Evolutionary conservation across 2,329 filamentous ascomycete genomes (phyloP), one percentile per base, ranked within the genome.

Genomic region (Dactylonectria estremocensis): DNA sequence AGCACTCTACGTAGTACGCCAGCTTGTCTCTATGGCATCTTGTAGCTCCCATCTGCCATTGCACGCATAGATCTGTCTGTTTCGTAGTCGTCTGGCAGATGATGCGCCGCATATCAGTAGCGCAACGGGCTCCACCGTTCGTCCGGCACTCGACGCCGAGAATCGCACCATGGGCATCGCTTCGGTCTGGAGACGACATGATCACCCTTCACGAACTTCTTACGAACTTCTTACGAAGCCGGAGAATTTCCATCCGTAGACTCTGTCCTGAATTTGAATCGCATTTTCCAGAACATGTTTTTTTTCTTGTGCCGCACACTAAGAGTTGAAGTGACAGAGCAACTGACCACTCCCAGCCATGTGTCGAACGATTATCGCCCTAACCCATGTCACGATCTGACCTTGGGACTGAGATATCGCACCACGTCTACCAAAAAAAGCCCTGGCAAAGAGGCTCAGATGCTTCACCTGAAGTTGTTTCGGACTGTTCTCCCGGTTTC

Each of bases 11-110:
- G 35, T 43, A 43, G 40, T 43, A 43, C 40, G 40, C 35, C 31
- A 11, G 31, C 24, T 18, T 20, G 18, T 53, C 28, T 35, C 50
- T 53, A 11, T 45, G 43, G 53, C 24, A 35, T 22, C 31, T 63
- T 31, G 37, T 33, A 50, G 20, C 49, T 43, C 43, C 8, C 52
- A 48, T 59, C 48, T 66, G n/a, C 45, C 35, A 33, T 52, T 35
- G 31, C 40, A 53, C 50, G 50, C 50, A 37, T 53, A 53, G 50
- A 37, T 31, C n/a, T 53, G 61, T 69, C 64, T 22, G 73, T 74
- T 75, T 75, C 70, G 73, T 70, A 52, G 70, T 70, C 65, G 57
- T 69, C 72, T 64, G 63, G 68, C 58, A 70, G 62, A 66, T 64
- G 56, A 62, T 59, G 61, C 53, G 46, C 64, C 60, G 57, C 59